Evolutionary conservation across 1,284 basidiomycete species (phyloP).

Genomic region (Ceratobasidium sp.): DNA sequence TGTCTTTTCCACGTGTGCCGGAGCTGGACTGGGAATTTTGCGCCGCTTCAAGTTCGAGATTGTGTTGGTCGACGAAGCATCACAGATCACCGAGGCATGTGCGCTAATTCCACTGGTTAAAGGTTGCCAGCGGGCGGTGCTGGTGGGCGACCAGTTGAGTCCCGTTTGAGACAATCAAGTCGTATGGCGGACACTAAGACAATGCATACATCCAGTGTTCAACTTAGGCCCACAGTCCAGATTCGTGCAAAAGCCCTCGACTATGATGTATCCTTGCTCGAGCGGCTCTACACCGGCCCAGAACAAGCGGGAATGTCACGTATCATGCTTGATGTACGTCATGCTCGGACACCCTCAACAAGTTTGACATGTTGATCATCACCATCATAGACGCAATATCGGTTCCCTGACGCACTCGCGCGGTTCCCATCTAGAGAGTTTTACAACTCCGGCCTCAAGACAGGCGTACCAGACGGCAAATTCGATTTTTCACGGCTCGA

Average conservation of each 20-base stretch:
- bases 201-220: conserved; percentile 57
- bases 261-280: conserved; percentile 66
- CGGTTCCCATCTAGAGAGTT: conserved; percentile 67
- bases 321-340: conserved; percentile 65
- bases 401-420: conserved; percentile 64
- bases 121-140: conserved; percentile 61
- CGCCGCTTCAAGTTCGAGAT: conserved; percentile 64
- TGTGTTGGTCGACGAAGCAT: conserved; percentile 71
- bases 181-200: background rate
- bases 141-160: conserved; percentile 72
- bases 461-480: conserved; percentile 51
- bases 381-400: conserved; percentile 61
- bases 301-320: conserved; percentile 54
- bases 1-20: conserved; percentile 71
- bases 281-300: conserved; percentile 61
- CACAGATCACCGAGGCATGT: conserved; percentile 64
- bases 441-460: conserved; percentile 61
- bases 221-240: conserved; percentile 67
- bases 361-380: background rate
- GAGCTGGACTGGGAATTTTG: conserved; percentile 65
- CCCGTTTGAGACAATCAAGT: background rate
- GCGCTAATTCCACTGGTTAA: conserved; percentile 70
- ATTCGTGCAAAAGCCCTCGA: conserved; percentile 63
- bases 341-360: background rate
- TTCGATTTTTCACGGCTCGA: conserved; percentile 56